These are phyloP conservation scores for Ganoderma boninense DNA, from an alignment of 1,284 basidiomycete species.

Conservation along the genomic window DNA sequence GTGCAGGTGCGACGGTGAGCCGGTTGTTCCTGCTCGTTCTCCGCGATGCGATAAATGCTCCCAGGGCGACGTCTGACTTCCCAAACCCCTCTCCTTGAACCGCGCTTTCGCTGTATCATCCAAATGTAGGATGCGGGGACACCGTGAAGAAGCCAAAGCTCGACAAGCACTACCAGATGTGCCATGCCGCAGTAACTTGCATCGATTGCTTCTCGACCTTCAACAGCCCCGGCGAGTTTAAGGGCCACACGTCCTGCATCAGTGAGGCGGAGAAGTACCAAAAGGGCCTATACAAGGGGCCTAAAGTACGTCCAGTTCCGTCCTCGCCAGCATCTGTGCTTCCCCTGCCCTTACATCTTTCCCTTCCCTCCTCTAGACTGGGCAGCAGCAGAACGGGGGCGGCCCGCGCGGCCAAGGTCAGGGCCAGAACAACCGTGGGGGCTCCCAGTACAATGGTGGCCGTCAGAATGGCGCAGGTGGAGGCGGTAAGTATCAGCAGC, in stretches of 20 bases:
- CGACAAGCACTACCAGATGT: constrained; percentile 70
- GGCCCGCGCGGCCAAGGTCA: constrained; percentile 26
- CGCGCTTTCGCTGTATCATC: background rate
- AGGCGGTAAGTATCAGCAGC: constrained; percentile 42
- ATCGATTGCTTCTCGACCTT: constrained; percentile 90
- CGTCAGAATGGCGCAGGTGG: constrained; percentile 21
- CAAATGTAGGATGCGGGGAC: constrained; percentile 74
- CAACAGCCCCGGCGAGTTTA: constrained; percentile 77
- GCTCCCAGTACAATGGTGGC: constrained; percentile 13
- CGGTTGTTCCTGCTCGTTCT: constrained; percentile 9
- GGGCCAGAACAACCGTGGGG: constrained; percentile 18
- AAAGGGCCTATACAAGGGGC: constrained; percentile 84
- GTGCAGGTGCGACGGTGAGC: constrained; percentile 57
- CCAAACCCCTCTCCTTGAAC: background rate
- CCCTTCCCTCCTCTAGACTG: background rate
- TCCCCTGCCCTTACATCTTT: background rate
- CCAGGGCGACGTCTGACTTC: constrained; percentile 24
- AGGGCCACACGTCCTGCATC: constrained; percentile 85
- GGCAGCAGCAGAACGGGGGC: constrained; percentile 31
- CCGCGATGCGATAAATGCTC: constrained; percentile 22
- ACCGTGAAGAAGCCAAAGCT: constrained; percentile 93
- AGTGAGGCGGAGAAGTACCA: constrained; percentile 94
- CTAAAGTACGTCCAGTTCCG: constrained; percentile 51
- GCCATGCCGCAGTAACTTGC: constrained; percentile 81
- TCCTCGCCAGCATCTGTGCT: background rate